phyloP scores from a whole-genome alignment of 2,329 filamentous ascomycete genomes.

The Phaeophleospora eucalypticola region DNA sequence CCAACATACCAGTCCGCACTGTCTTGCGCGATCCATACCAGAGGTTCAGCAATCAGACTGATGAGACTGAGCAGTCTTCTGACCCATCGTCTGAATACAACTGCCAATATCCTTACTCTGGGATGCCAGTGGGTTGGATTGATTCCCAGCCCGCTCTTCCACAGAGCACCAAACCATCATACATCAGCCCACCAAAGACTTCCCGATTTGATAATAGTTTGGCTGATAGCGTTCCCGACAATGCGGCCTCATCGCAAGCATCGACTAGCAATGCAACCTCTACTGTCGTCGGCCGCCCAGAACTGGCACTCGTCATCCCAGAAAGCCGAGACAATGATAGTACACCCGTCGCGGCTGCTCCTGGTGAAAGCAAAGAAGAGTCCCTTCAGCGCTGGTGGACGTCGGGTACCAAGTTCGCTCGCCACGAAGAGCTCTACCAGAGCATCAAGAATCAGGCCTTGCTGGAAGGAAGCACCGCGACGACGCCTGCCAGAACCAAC shows the following conservation, averaged over 20 bases:
- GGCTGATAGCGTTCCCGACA: conserved; percentile 10
- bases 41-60: background rate
- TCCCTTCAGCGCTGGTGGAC: conserved; percentile 42
- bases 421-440: conserved; percentile 31
- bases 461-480: background rate
- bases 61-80: background rate
- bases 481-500: conserved; percentile 1
- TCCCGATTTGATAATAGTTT: background rate
- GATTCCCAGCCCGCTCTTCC: background rate
- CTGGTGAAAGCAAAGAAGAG: conserved; percentile 20
- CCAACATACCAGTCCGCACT: conserved; percentile 17
- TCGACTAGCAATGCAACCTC: background rate
- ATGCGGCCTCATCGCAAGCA: background rate
- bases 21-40: conserved; percentile 33
- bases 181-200: background rate
- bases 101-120: background rate
- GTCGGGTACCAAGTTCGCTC: conserved; percentile 27
- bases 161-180: background rate
- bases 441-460: conserved; percentile 18
- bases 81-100: background rate
- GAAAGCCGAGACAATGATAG: background rate
- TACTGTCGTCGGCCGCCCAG: background rate
- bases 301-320: background rate
- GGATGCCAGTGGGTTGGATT: background rate
- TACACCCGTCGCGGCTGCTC: background rate